These are phyloP conservation scores for Termitomyces sp. DNA, from an alignment of 1,284 basidiomycete species.

Conservation along the genomic window DNA sequence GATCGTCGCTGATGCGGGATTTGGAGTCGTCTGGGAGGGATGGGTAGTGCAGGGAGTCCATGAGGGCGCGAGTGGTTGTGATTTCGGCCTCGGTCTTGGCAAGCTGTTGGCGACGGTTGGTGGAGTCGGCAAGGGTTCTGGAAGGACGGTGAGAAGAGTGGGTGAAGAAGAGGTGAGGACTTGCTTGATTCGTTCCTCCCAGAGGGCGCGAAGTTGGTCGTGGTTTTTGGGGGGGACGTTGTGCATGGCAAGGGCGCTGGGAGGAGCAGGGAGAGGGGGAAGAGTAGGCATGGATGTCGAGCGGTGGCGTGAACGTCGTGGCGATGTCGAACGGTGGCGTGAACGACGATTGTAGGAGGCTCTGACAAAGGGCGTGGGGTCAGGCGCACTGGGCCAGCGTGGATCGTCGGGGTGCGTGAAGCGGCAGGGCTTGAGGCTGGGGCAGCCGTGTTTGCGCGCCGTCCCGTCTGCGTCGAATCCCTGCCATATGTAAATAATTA, in stretches of 20 bases:
- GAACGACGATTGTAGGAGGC: not conserved
- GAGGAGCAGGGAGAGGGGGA: slow-evolving; percentile 4
- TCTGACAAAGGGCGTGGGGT: not conserved
- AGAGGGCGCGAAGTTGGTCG: slow-evolving; percentile 11
- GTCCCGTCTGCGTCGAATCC: slow-evolving; percentile 19
- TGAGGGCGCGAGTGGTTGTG: slow-evolving; percentile 4
- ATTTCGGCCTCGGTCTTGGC: slow-evolving; percentile 15
- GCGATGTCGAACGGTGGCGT: slow-evolving; percentile 5
- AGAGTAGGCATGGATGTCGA: not conserved
- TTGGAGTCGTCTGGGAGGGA: slow-evolving; percentile 13
- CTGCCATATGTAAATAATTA: slow-evolving; percentile 8
- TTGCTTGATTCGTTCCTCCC: slow-evolving; percentile 19
- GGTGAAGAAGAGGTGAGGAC: not conserved
- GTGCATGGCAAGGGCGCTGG: not conserved
- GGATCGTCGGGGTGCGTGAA: slow-evolving; percentile 26
- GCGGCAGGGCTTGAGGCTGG: slow-evolving; percentile 8
- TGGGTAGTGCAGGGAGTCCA: slow-evolving; percentile 6
- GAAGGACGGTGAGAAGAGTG: not conserved
- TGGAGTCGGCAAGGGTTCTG: slow-evolving; percentile 15
- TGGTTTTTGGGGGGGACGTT: slow-evolving; percentile 2
- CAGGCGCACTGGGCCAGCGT: slow-evolving; percentile 17
- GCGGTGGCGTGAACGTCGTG: not conserved
- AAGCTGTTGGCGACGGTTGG: slow-evolving; percentile 8
- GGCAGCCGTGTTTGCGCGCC: slow-evolving; percentile 11
- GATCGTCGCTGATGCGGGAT: slow-evolving; percentile 16